phyloP scores from a whole-genome alignment of 768 basidiomycete species.

The Wakefieldia striispora region DNA sequence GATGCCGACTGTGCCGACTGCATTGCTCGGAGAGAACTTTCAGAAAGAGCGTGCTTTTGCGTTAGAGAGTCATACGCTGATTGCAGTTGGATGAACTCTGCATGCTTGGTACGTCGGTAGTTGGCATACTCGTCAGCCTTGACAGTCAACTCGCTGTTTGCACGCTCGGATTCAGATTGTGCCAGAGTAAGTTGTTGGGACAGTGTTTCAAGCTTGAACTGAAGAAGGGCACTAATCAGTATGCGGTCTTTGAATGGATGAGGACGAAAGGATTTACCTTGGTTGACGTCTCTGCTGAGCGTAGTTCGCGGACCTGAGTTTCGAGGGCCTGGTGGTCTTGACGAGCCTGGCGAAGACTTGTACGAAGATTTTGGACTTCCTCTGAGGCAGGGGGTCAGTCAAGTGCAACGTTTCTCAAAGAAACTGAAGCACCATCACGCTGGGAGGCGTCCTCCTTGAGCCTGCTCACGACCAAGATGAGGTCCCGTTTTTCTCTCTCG shows the following conservation, averaged over 20 bases:
- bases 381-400: slow-evolving; percentile 39
- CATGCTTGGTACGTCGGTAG: slow-evolving; percentile 78
- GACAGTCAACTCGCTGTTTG: slow-evolving; percentile 60
- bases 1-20: slow-evolving; percentile 72
- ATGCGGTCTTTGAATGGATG: background rate
- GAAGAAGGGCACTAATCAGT: background rate
- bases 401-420: background rate
- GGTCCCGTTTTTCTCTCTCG: slow-evolving; percentile 88
- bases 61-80: slow-evolving; percentile 70
- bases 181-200: slow-evolving; percentile 79
- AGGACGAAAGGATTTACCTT: slow-evolving; percentile 44
- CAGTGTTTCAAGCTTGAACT: slow-evolving; percentile 88
- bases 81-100: slow-evolving; percentile 74
- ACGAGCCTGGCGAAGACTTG: slow-evolving; percentile 69
- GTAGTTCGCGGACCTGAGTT: slow-evolving; percentile 66
- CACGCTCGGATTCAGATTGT: slow-evolving; percentile 72
- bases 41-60: slow-evolving; percentile 63
- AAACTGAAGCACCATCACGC: slow-evolving; percentile 58
- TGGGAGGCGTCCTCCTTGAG: slow-evolving; percentile 73
- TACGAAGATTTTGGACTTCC: slow-evolving; percentile 66
- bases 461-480: slow-evolving; percentile 79
- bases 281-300: slow-evolving; percentile 72
- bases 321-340: slow-evolving; percentile 71
- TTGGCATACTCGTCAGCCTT: slow-evolving; percentile 83
- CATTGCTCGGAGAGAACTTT: slow-evolving; percentile 68